These are phyloP conservation scores for Penicillium coprophilum DNA, from an alignment of 495 filamentous ascomycete genomes.

Conservation along the genomic window DNA sequence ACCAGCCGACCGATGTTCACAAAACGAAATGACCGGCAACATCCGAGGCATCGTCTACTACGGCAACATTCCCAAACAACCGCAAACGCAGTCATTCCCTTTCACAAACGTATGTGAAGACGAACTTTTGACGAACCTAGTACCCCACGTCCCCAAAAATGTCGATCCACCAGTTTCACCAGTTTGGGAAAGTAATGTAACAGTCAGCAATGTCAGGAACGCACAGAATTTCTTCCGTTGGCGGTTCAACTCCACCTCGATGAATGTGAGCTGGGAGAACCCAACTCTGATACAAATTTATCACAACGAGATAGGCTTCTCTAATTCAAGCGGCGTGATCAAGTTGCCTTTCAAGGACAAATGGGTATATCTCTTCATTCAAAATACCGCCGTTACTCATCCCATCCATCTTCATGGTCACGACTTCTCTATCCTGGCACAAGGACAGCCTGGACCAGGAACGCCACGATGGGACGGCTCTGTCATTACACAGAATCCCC, in stretches of 20 bases:
- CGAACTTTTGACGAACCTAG: neutral
- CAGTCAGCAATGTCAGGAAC: conserved; percentile 6
- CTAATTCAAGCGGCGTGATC: conserved; percentile 21
- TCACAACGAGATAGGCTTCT: conserved; percentile 6
- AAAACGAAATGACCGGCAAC: conserved; percentile 1
- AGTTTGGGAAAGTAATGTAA: neutral
- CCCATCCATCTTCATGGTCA: conserved; percentile 86
- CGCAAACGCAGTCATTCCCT: neutral
- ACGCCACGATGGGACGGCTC: neutral
- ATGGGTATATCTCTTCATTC: conserved; percentile 46
- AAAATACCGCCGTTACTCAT: conserved; percentile 53
- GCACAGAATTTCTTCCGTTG: conserved; percentile 20
- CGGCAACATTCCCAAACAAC: neutral
- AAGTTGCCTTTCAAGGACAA: conserved; percentile 60
- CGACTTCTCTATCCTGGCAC: conserved; percentile 21
- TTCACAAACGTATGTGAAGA: conserved; percentile 5
- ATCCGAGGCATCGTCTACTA: conserved; percentile 8
- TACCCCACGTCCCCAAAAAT: neutral
- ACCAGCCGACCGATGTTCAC: conserved; percentile 33
- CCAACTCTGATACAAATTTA: conserved; percentile 28
- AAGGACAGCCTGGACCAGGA: conserved; percentile 12
- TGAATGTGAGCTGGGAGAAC: conserved; percentile 29
- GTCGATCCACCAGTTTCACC: neutral
- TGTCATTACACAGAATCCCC: conserved; percentile 35
- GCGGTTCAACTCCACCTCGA: conserved; percentile 32